phyloP scores from a whole-genome alignment of 371 early-diverging fungal species.

The Syncephalastrum racemosum region DNA sequence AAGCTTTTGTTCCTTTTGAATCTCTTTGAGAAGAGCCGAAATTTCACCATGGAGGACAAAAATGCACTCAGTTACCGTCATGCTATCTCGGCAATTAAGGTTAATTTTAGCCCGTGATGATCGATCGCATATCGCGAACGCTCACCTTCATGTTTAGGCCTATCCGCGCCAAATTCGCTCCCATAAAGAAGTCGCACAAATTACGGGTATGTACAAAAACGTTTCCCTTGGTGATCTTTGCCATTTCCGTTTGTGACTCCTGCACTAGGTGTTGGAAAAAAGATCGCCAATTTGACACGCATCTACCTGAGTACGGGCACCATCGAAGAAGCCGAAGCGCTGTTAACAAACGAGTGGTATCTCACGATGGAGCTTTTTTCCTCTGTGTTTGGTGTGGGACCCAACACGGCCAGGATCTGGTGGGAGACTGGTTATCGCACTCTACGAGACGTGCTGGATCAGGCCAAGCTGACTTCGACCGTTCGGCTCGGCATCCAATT shows the following conservation, averaged over 20 bases:
- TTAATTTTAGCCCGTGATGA: conserved; percentile 11
- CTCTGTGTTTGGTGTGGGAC: conserved; percentile 49
- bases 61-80: conserved; percentile 48
- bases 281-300: conserved; percentile 37
- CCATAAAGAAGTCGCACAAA: conserved; percentile 42
- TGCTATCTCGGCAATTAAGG: conserved; percentile 53
- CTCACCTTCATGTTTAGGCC: conserved; percentile 20
- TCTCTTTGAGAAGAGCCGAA: conserved; percentile 39
- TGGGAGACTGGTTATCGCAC: conserved; percentile 50
- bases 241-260: neutral
- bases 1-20: conserved; percentile 34
- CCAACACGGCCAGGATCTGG: conserved; percentile 46
- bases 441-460: conserved; percentile 37
- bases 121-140: neutral
- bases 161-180: conserved; percentile 47
- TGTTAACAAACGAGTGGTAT: conserved; percentile 30
- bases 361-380: conserved; percentile 30
- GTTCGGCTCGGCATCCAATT: conserved; percentile 38
- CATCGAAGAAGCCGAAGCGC: conserved; percentile 41
- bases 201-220: conserved; percentile 27
- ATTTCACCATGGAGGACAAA: conserved; percentile 32
- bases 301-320: conserved; percentile 38
- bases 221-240: neutral
- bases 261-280: conserved; percentile 41
- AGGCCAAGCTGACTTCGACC: conserved; percentile 27